Conservation (phyloP, 179 eudicot genomes). For the Beta lomatogona region DNA sequence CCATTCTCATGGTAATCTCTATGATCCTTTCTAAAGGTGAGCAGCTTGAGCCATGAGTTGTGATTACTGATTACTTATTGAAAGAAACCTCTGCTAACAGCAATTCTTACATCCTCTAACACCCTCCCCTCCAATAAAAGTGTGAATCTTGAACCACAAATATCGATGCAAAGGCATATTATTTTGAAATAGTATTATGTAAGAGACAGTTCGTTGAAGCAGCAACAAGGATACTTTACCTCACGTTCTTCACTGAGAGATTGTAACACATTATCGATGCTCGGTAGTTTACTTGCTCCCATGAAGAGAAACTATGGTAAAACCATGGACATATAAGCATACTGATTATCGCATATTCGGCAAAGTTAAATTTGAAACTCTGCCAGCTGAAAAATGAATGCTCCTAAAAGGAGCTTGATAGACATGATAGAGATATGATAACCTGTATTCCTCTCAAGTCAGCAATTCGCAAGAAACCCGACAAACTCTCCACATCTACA, state of each 20-base stretch:
- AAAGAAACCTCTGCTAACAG: neutral
- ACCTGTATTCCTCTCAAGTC: slow-evolving; percentile 59
- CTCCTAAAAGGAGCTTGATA: neutral
- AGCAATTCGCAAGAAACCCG: slow-evolving; percentile 42
- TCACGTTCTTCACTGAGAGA: slow-evolving; percentile 47
- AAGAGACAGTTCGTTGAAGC: neutral
- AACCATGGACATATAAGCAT: neutral
- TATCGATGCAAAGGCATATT: neutral
- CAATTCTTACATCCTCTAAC: neutral
- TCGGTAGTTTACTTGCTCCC: slow-evolving; percentile 40
- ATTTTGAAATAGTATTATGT: neutral
- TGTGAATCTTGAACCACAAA: neutral
- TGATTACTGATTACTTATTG: neutral
- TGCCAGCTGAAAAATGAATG: neutral
- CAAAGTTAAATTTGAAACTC: neutral
- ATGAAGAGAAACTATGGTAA: slow-evolving; percentile 50
- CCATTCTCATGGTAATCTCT: neutral
- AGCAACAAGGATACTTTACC: slow-evolving; percentile 32
- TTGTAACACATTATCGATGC: slow-evolving; percentile 31
- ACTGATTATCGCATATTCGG: neutral
- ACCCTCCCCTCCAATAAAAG: neutral
- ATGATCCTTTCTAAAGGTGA: neutral
- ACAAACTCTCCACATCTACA: slow-evolving; percentile 52
- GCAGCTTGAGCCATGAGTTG: too few relatives aligned
- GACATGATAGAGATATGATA: slow-evolving; percentile 7